These are phyloP conservation scores for Aspergillus brasiliensis DNA, from an alignment of 2,329 filamentous ascomycete genomes.

Conservation along the genomic window DNA sequence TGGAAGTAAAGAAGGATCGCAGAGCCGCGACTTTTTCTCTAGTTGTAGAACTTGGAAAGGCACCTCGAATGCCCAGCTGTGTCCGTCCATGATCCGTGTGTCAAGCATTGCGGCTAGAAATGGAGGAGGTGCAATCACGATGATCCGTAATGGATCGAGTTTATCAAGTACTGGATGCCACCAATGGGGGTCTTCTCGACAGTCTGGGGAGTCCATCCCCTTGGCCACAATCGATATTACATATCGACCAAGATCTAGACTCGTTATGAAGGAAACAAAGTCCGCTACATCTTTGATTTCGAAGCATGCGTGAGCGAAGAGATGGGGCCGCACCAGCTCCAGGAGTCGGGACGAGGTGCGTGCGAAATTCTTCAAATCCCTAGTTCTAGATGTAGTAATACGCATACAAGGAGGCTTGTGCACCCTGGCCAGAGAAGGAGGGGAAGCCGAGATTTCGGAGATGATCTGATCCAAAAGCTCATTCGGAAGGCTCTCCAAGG, in stretches of 20 bases:
- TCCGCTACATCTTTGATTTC: slow-evolving; percentile 36
- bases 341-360: slow-evolving; percentile 58
- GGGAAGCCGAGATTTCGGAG: slow-evolving; percentile 53
- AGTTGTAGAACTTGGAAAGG: slow-evolving; percentile 63
- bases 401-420: slow-evolving; percentile 52
- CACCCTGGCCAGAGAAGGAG: slow-evolving; percentile 53
- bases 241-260: slow-evolving; percentile 35
- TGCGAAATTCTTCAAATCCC: slow-evolving; percentile 59
- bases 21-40: slow-evolving; percentile 23
- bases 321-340: slow-evolving; percentile 52
- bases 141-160: slow-evolving; percentile 57
- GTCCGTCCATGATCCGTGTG: slow-evolving; percentile 57
- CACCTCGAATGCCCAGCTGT: slow-evolving; percentile 66
- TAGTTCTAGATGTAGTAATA: slow-evolving; percentile 43
- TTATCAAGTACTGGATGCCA: slow-evolving; percentile 60
- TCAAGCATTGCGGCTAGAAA: slow-evolving; percentile 64
- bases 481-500: slow-evolving; percentile 54
- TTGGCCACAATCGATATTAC: slow-evolving; percentile 54
- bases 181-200: slow-evolving; percentile 42
- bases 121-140: slow-evolving; percentile 62
- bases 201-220: slow-evolving; percentile 45
- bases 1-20: slow-evolving; percentile 28
- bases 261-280: slow-evolving; percentile 44
- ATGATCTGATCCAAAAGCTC: slow-evolving; percentile 64
- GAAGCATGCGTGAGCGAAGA: slow-evolving; percentile 60